These are phyloP conservation scores for Ustilago curta DNA, from an alignment of 1,284 basidiomycete genomes.

Conservation along the genomic window DNA sequence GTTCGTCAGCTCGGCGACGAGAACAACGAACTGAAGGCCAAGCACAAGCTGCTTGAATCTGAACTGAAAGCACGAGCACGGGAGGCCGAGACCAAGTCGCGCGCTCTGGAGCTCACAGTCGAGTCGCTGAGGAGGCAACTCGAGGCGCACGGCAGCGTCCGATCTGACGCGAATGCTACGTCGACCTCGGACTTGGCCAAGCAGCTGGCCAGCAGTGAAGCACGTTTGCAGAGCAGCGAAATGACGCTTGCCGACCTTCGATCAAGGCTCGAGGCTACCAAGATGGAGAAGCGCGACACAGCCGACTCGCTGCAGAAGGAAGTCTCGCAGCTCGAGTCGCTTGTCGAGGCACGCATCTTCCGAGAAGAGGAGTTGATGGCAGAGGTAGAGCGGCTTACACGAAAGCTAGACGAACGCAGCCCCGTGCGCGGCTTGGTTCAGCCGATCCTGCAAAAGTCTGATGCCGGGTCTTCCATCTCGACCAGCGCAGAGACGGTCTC, in stretches of 20 bases:
- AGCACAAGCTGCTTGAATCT: conserved; percentile 77
- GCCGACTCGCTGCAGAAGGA: conserved; percentile 53
- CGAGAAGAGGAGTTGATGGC: conserved; percentile 60
- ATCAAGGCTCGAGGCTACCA: conserved; percentile 62
- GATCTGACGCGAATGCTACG: conserved; percentile 67
- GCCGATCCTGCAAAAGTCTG: neutral
- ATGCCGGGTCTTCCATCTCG: neutral
- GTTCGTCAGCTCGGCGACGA: conserved; percentile 88
- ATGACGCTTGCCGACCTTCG: conserved; percentile 67
- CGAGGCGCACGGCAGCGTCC: conserved; percentile 69
- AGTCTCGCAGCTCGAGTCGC: conserved; percentile 60
- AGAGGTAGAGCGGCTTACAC: conserved; percentile 50
- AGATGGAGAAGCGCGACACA: conserved; percentile 57
- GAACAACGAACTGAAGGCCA: conserved; percentile 76
- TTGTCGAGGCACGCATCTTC: conserved; percentile 64
- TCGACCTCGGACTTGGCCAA: conserved; percentile 55
- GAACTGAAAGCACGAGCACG: conserved; percentile 78
- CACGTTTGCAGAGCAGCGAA: conserved; percentile 72
- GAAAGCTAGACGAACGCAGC: conserved; percentile 32
- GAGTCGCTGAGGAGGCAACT: conserved; percentile 76
- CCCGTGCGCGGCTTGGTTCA: neutral
- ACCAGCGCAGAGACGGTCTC: neutral
- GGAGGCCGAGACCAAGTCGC: conserved; percentile 78
- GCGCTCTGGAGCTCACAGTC: conserved; percentile 80
- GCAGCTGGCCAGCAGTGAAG: conserved; percentile 44